Percentiles rank a stretch among this genome's conserved stretches.
These are phyloP conservation scores for Aquilaria malaccensis DNA, from an alignment of 345 rosid species.

Conservation along the genomic window DNA sequence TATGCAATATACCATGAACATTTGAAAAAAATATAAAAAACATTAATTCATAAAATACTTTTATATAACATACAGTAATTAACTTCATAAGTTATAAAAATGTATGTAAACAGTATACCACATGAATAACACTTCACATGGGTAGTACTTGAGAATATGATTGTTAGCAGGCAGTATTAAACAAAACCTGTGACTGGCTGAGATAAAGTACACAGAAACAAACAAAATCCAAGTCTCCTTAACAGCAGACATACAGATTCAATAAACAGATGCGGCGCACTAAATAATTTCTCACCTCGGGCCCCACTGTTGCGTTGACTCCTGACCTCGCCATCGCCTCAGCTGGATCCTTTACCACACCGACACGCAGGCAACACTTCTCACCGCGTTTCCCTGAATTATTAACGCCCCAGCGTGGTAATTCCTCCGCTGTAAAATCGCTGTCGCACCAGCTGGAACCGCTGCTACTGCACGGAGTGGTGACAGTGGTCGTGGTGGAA, in stretches of 20 bases:
- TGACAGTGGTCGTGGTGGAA: conserved; percentile 28
- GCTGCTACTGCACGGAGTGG: conserved; percentile 28
- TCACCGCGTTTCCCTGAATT: conserved; percentile 20
- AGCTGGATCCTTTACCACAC: conserved; percentile 27
- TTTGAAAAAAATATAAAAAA: too few species aligned
- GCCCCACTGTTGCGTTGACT: conserved; percentile 31
- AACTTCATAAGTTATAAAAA: too few species aligned
- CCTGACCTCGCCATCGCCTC: conserved; percentile 20
- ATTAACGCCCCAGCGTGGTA: conserved; percentile 40
- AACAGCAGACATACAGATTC: conserved; percentile 33
- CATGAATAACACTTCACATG: too few species aligned
- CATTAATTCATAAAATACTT: too few species aligned
- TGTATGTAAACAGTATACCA: too few species aligned
- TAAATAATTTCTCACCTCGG: conserved; percentile 39
- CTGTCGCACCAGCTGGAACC: conserved; percentile 87
- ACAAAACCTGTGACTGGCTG: too few species aligned
- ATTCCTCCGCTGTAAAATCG: conserved; percentile 58
- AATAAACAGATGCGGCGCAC: conserved; percentile 13
- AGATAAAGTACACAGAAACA: background rate
- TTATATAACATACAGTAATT: too few species aligned
- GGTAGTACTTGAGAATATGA: too few species aligned
- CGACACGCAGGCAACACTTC: conserved; percentile 40
- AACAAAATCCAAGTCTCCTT: conserved; percentile 21
- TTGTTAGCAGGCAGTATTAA: too few species aligned
- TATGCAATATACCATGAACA: too few species aligned